phyloP scores from a whole-genome alignment of 192 early-diverging fungal genomes.

The Coemansia sp. region DNA sequence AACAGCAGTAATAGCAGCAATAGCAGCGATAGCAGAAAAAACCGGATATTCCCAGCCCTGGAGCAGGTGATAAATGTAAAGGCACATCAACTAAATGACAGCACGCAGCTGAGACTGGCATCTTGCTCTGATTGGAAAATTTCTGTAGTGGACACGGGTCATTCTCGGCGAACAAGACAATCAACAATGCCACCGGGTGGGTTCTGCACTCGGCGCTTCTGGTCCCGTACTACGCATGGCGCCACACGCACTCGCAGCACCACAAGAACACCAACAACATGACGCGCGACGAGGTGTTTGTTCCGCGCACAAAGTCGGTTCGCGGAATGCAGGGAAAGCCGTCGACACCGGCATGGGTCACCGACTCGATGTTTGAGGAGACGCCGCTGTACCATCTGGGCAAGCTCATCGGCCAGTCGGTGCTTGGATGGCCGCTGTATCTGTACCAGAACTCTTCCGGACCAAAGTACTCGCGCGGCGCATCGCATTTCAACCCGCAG shows the following conservation, averaged over 20 bases:
- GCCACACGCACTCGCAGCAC: constrained; percentile 87
- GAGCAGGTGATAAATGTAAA: too few species aligned
- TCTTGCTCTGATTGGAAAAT: not conserved
- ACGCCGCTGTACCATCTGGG: constrained; percentile 70
- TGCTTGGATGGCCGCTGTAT: constrained; percentile 91
- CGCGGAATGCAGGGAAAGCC: constrained; percentile 57
- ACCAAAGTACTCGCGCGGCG: constrained; percentile 70
- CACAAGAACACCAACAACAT: constrained; percentile 91
- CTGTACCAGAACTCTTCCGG: constrained; percentile 77
- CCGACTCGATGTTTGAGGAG: constrained; percentile 68
- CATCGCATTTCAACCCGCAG: constrained; percentile 86
- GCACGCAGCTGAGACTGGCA: not conserved
- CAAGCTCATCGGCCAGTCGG: constrained; percentile 66
- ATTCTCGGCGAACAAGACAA: constrained; percentile 80
- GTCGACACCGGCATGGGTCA: constrained; percentile 50
- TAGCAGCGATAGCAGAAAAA: too few species aligned
- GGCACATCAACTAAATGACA: too few species aligned
- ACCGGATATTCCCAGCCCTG: too few species aligned
- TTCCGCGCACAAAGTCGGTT: constrained; percentile 72
- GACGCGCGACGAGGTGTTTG: constrained; percentile 94
- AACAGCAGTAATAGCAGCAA: too few species aligned
- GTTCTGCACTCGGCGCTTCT: constrained; percentile 87
- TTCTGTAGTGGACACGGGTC: constrained; percentile 74
- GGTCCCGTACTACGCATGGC: constrained; percentile 95
- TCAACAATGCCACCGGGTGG: constrained; percentile 89